phyloP scores from a whole-genome alignment of 2,329 filamentous ascomycete genomes.

The Penicillium sp. region DNA sequence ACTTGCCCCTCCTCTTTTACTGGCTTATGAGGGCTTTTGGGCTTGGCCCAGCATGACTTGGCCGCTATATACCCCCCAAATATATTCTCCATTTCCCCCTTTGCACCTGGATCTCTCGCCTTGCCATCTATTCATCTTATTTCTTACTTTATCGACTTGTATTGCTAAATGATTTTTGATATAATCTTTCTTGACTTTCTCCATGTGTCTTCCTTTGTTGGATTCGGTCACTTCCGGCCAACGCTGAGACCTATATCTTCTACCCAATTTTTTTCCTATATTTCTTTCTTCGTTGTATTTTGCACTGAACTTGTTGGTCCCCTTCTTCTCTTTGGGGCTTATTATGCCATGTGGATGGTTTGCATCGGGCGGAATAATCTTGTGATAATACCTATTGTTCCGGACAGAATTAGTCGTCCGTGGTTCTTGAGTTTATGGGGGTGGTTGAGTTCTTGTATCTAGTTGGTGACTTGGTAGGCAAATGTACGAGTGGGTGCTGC shows the following conservation, averaged over 20 bases:
- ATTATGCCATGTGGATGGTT: constrained; percentile 18
- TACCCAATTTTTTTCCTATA: neutral
- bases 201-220: constrained; percentile 23
- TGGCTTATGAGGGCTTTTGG: neutral
- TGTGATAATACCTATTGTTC: constrained; percentile 22
- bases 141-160: constrained; percentile 38
- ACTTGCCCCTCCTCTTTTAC: neutral
- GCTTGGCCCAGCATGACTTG: constrained; percentile 19
- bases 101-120: constrained; percentile 28
- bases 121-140: constrained; percentile 26
- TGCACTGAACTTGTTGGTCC: neutral
- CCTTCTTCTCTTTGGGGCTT: constrained; percentile 20
- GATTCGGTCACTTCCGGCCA: constrained; percentile 4
- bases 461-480: neutral
- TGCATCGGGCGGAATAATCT: constrained; percentile 25
- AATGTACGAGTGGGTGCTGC: constrained; percentile 7
- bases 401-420: neutral
- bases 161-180: constrained; percentile 47
- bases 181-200: constrained; percentile 29
- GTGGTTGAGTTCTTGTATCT: neutral
- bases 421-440: neutral
- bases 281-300: neutral
- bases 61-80: constrained; percentile 27
- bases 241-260: constrained; percentile 2
- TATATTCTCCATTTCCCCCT: constrained; percentile 22